Base-by-base conservation (phyloP, 1,284 basidiomycete genomes). In the Rhodotorula sp. region DNA sequence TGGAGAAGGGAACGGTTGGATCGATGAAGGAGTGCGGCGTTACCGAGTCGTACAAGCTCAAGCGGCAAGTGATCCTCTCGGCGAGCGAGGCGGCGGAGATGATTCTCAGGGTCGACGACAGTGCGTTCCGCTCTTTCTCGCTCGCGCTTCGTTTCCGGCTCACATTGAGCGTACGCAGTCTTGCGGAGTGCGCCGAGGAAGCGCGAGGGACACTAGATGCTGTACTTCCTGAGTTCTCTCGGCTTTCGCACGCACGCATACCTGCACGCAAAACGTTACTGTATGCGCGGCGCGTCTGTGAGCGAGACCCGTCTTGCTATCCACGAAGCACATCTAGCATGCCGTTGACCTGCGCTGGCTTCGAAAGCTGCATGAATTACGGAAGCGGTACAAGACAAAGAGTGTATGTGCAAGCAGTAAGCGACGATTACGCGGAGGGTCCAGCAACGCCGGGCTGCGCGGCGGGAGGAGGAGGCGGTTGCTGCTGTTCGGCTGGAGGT, bases 21-120 rank as follows among this genome's bases (percentile, higher is more conserved):
- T 94, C 91, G 20, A 99, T 99, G 96, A 85, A 82, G 76, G 82
- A 88, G 62, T 84, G 94, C 9, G 96, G 95, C 51, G 83, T 99
- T 52, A 96, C 94, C 0, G 95, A 99, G 83, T 93, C 90, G 77
- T 99, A 93, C 83, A 99, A 99, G 84, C 84, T 99, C 73, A 99
- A 99, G 83, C 84, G 89, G 55, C 94, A 97, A 81, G 94, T 99
- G 0, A 89, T 99, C 6, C 82, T 92, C 62, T 94, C 91, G 76
- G 94, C 96, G 2, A 94, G 88, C 71, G 96, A 99, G 81, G 96
- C 95, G 15, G 90, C 93, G 2, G 96, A 99, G 84, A 98, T 99
- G 94, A 97, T 98, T 75, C 85, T 99, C 75, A 86, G 95, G 87
- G 93, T 81, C 48, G 91, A 85, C 54, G 73, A 24, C 52, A 75